phyloP scores from a whole-genome alignment of 768 basidiomycete genomes.

The Suillus cothurnatus region DNA sequence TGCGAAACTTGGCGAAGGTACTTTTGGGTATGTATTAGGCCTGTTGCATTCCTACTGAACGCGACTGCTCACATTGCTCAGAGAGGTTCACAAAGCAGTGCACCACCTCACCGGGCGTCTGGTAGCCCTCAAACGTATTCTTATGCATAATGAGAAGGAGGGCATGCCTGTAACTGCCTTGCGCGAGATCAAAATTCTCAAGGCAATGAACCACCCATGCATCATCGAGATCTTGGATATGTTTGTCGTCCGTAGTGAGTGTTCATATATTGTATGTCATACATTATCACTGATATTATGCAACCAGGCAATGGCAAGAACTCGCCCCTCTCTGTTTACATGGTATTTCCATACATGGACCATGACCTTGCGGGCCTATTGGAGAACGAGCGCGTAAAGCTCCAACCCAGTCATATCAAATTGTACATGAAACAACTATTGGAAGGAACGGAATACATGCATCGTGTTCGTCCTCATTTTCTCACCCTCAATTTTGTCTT shows the following conservation, averaged over 20 bases:
- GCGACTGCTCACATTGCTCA: conserved; percentile 32
- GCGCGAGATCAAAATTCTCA: conserved; percentile 96
- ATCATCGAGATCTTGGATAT: conserved; percentile 91
- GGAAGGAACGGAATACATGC: conserved; percentile 97
- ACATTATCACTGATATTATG: neutral
- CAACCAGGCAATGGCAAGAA: conserved; percentile 62
- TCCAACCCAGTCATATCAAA: conserved; percentile 87
- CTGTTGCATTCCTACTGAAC: conserved; percentile 2
- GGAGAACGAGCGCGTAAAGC: conserved; percentile 86
- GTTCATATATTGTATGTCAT: conserved; percentile 3
- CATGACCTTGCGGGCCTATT: conserved; percentile 95
- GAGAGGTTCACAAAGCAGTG: conserved; percentile 90
- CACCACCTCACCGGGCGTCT: conserved; percentile 57
- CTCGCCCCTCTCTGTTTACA: conserved; percentile 81
- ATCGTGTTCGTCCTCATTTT: conserved; percentile 61
- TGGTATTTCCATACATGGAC: conserved; percentile 99
- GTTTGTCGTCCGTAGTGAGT: conserved; percentile 81
- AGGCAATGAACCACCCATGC: conserved; percentile 82
- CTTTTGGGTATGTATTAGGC: conserved; percentile 76
- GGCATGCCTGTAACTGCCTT: conserved; percentile 97
- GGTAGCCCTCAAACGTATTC: conserved; percentile 91
- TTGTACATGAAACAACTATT: conserved; percentile 94
- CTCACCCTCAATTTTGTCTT: conserved; percentile 7
- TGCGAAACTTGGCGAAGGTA: conserved; percentile 93
- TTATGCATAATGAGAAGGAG: conserved; percentile 96